Evolutionary conservation across 2,329 filamentous ascomycete genomes (phyloP).

Genomic region (Ciborinia camelliae): DNA sequence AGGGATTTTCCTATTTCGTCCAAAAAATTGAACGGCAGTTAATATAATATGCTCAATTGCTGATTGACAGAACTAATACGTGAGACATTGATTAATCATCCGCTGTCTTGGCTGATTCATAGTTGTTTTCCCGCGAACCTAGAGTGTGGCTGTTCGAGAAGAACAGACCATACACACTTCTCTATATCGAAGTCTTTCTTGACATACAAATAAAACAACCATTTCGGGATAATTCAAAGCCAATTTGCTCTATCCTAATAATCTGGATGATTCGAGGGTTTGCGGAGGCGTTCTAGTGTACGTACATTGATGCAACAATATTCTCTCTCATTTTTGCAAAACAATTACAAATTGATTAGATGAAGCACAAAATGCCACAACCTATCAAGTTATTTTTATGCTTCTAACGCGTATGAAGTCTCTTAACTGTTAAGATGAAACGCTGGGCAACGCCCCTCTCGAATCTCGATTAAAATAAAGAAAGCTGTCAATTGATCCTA

Average conservation of each 20-base stretch:
- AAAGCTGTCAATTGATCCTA: not conserved
- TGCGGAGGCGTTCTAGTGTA: not conserved
- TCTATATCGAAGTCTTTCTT: not conserved
- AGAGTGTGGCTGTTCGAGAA: not conserved
- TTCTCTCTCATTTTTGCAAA: not conserved
- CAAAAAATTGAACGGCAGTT: not conserved
- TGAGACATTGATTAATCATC: not conserved
- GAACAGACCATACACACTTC: not conserved
- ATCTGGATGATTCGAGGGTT: not conserved
- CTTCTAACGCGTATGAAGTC: not conserved
- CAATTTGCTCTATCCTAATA: not conserved
- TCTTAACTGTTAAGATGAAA: not conserved
- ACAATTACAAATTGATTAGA: not conserved
- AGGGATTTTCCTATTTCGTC: not conserved
- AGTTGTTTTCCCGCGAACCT: not conserved
- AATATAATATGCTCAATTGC: too few species aligned
- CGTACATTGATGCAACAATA: constrained; percentile 1
- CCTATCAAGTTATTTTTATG: not conserved
- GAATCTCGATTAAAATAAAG: not conserved
- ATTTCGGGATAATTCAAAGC: not conserved
- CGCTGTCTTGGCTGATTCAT: not conserved
- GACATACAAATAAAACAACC: not conserved
- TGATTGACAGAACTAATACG: not conserved
- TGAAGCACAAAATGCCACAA: not conserved
- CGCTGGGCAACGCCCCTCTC: not conserved